A percentile compares a stretch with the other conserved stretches of the same genome.
Evolutionary conservation across 495 filamentous ascomycete genomes (phyloP).

Genomic region (Penicillium coprophilum): DNA sequence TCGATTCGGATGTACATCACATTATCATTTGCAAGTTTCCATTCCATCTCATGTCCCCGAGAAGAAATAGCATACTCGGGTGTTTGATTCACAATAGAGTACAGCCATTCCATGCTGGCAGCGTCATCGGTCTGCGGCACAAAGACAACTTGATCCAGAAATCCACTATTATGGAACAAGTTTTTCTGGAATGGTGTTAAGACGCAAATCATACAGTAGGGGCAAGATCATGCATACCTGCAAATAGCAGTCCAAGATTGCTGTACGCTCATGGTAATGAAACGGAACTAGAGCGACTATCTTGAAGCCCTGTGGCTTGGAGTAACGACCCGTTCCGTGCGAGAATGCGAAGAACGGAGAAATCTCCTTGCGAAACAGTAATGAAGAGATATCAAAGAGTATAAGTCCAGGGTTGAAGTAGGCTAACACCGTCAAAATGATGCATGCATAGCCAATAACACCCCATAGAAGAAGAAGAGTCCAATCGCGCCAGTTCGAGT

Average conservation of each 20-base stretch:
- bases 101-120: slow-evolving; percentile 48
- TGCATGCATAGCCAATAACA: slow-evolving; percentile 27
- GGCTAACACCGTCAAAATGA: slow-evolving; percentile 24
- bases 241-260: slow-evolving; percentile 55
- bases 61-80: slow-evolving; percentile 31
- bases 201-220: not conserved
- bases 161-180: slow-evolving; percentile 50
- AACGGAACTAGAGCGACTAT: slow-evolving; percentile 54
- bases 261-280: slow-evolving; percentile 43
- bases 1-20: slow-evolving; percentile 57
- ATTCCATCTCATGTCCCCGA: slow-evolving; percentile 19
- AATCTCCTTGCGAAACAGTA: slow-evolving; percentile 27
- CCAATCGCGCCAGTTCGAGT: slow-evolving; percentile 27
- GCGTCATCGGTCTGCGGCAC: slow-evolving; percentile 49
- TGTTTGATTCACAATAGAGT: slow-evolving; percentile 27
- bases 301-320: slow-evolving; percentile 45
- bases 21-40: slow-evolving; percentile 21
- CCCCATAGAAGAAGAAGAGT: slow-evolving; percentile 24
- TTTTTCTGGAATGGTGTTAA: slow-evolving; percentile 43
- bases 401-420: slow-evolving; percentile 26
- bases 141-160: slow-evolving; percentile 55
- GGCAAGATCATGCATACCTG: slow-evolving; percentile 23
- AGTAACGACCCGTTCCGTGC: slow-evolving; percentile 28
- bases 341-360: slow-evolving; percentile 38
- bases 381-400: slow-evolving; percentile 22